Evolutionary conservation across 805 yeast species (phyloP).

Genomic region (Yarrowia porcina): DNA sequence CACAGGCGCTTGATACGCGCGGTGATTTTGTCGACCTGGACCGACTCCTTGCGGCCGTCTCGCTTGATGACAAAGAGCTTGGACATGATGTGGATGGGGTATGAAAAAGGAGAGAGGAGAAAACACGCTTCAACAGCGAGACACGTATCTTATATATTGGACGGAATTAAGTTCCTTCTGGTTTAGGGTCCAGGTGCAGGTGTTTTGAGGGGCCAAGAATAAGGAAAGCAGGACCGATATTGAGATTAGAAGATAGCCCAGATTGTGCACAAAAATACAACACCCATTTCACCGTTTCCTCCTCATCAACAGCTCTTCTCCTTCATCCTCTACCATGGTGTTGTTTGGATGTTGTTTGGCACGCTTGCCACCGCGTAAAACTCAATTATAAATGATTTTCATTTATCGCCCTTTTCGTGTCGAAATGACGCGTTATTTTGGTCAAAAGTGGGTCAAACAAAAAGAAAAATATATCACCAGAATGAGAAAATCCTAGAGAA

Average conservation of each 20-base stretch:
- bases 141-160: slow-evolving; percentile 20
- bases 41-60: slow-evolving; percentile 94
- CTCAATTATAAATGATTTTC: slow-evolving; percentile 25
- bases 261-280: not conserved
- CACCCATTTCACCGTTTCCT: too few relatives aligned
- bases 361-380: slow-evolving; percentile 13
- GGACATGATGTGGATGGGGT: slow-evolving; percentile 15
- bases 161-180: not conserved
- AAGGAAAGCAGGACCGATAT: too few relatives aligned
- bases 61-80: slow-evolving; percentile 81
- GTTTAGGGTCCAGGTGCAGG: slow-evolving; percentile 8
- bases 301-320: not conserved
- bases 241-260: too few relatives aligned
- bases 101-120: not conserved
- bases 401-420: slow-evolving; percentile 3
- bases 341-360: not conserved
- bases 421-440: not conserved
- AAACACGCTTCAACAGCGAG: not conserved
- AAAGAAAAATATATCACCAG: not conserved
- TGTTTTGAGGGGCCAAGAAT: not conserved
- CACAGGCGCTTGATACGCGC: slow-evolving; percentile 92
- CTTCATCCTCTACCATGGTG: not conserved
- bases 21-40: slow-evolving; percentile 93
- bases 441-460: not conserved
- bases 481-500: not conserved